phyloP scores from a whole-genome alignment of 176 grass and related monocot species.

The Alloteropsis semialata region DNA sequence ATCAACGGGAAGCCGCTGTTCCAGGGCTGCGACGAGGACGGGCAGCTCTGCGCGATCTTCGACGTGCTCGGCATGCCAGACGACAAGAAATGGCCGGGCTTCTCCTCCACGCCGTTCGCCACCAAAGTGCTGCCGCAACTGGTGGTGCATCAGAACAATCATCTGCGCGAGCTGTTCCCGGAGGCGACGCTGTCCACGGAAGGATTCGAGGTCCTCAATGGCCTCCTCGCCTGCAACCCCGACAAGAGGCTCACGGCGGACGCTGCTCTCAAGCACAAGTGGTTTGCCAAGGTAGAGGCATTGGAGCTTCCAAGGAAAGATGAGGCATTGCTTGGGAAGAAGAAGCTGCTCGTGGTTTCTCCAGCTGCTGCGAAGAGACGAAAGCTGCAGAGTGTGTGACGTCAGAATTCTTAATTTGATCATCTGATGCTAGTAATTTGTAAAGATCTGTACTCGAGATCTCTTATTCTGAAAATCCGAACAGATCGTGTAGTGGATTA shows the following conservation, averaged over 20 bases:
- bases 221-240: neutral
- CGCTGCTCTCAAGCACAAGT: neutral
- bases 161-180: neutral
- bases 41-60: neutral
- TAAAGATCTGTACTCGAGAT: no score
- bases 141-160: neutral
- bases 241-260: neutral
- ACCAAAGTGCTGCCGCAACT: neutral
- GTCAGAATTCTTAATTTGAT: neutral
- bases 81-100: neutral
- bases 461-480: no score
- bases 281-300: neutral
- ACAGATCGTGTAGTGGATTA: no score
- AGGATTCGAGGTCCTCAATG: neutral
- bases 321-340: neutral
- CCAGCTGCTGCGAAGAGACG: neutral
- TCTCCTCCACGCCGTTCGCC: neutral
- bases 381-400: neutral
- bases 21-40: neutral
- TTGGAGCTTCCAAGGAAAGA: neutral
- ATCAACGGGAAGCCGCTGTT: neutral
- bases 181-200: neutral
- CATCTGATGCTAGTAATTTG: no score
- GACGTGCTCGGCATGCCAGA: neutral
- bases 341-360: neutral